Conservation (phyloP, 805 yeast species). For the Clavispora santaluciae region DNA sequence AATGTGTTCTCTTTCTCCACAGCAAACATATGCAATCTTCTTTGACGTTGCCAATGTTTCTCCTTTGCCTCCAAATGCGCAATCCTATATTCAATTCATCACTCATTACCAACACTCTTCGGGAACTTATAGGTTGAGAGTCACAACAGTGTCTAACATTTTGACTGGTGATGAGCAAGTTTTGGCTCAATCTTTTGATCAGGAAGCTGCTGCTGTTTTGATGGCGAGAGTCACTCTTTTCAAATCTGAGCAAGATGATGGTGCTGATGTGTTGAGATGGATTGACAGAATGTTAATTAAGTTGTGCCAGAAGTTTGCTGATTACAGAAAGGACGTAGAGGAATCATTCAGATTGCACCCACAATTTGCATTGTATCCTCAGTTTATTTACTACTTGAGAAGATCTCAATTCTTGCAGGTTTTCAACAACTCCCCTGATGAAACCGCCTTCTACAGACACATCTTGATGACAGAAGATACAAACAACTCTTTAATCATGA, state of each 20-base stretch:
- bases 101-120: constrained; percentile 95
- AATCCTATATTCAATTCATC: constrained; percentile 70
- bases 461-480: constrained; percentile 87
- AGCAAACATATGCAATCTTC: constrained; percentile 82
- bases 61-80: constrained; percentile 44
- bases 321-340: constrained; percentile 83
- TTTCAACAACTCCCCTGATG: constrained; percentile 98
- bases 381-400: constrained; percentile 91
- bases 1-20: constrained; percentile 79
- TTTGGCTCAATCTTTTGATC: constrained; percentile 77
- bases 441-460: constrained; percentile 95
- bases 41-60: constrained; percentile 65
- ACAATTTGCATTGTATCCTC: constrained; percentile 86
- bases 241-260: constrained; percentile 75
- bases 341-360: constrained; percentile 77
- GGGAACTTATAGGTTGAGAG: constrained; percentile 83
- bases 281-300: constrained; percentile 87
- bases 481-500: constrained; percentile 90
- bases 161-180: constrained; percentile 47
- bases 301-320: constrained; percentile 89
- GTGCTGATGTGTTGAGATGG: constrained; percentile 92
- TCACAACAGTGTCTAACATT: constrained; percentile 71
- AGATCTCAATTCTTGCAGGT: constrained; percentile 95
- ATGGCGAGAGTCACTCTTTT: constrained; percentile 88
- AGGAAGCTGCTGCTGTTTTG: constrained; percentile 95